Percentiles rank a stretch among this genome's conserved stretches.
Evolutionary conservation across 176 grass and related monocot genomes (phyloP).

Genomic region (Oryza nivara): DNA sequence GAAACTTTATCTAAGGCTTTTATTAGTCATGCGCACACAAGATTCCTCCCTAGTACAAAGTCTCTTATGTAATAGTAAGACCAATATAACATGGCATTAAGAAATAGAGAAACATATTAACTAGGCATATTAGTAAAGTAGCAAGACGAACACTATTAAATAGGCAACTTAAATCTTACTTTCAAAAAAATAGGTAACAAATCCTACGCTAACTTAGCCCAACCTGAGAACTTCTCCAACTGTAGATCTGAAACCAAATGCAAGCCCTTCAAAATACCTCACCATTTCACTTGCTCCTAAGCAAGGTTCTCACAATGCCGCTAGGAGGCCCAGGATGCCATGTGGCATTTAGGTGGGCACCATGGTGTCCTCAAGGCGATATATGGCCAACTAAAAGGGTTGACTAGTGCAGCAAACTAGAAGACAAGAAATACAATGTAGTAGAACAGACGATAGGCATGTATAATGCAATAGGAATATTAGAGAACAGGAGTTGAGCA

Average conservation of each 20-base stretch:
- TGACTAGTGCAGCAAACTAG: neutral
- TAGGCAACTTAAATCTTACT: neutral
- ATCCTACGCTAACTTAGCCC: neutral
- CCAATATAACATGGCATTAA: neutral
- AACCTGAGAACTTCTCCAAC: neutral
- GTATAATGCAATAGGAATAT: neutral
- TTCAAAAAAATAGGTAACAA: neutral
- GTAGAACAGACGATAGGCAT: neutral
- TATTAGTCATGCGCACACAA: neutral
- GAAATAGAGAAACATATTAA: neutral
- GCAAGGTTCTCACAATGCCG: neutral
- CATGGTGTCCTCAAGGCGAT: neutral
- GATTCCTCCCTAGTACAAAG: constrained; percentile 2
- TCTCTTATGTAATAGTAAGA: constrained; percentile 19
- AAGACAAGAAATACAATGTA: neutral
- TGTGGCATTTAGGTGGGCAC: neutral
- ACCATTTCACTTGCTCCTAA: neutral
- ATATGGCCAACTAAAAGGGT: neutral
- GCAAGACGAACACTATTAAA: neutral
- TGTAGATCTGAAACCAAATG: neutral
- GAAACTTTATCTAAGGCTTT: neutral
- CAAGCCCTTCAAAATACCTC: neutral
- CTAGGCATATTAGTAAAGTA: neutral
- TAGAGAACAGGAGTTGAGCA: neutral
- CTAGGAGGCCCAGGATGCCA: neutral